phyloP scores from a whole-genome alignment of 2,329 filamentous ascomycete genomes.

The Cadophora sp. region DNA sequence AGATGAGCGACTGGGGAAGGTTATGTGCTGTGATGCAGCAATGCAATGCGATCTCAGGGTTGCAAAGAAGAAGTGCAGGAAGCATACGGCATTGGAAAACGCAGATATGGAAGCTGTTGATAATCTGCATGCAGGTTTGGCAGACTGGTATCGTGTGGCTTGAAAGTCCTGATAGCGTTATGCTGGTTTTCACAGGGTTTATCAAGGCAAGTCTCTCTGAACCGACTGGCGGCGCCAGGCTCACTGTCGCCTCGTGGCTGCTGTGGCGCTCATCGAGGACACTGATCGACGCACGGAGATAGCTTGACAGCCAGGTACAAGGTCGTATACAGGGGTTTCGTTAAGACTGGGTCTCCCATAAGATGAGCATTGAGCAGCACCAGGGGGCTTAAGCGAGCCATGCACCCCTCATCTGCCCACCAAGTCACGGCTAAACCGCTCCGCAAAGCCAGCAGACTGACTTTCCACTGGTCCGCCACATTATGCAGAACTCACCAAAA shows the following conservation, averaged over 20 bases:
- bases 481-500: conserved; percentile 8
- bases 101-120: neutral
- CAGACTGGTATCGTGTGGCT: conserved; percentile 3
- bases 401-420: conserved; percentile 1
- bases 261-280: conserved; percentile 28
- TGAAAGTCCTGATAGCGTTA: neutral
- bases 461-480: conserved; percentile 9
- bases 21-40: neutral
- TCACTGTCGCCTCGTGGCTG: conserved; percentile 29
- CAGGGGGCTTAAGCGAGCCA: conserved; percentile 15
- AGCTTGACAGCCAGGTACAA: conserved; percentile 20
- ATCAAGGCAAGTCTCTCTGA: neutral
- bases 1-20: neutral
- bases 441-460: conserved; percentile 20
- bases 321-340: conserved; percentile 19
- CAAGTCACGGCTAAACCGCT: conserved; percentile 33
- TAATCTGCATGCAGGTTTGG: conserved; percentile 12
- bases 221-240: conserved; percentile 7
- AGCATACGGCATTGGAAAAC: neutral
- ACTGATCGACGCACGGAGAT: conserved; percentile 28
- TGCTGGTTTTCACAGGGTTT: neutral
- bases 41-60: conserved; percentile 1
- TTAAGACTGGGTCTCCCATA: conserved; percentile 26
- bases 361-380: conserved; percentile 29
- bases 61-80: conserved; percentile 6